Percentiles rank a stretch among this genome's conserved stretches.
phyloP scores from a whole-genome alignment of 176 grass and related monocot species.

The Microstegium vimineum region DNA sequence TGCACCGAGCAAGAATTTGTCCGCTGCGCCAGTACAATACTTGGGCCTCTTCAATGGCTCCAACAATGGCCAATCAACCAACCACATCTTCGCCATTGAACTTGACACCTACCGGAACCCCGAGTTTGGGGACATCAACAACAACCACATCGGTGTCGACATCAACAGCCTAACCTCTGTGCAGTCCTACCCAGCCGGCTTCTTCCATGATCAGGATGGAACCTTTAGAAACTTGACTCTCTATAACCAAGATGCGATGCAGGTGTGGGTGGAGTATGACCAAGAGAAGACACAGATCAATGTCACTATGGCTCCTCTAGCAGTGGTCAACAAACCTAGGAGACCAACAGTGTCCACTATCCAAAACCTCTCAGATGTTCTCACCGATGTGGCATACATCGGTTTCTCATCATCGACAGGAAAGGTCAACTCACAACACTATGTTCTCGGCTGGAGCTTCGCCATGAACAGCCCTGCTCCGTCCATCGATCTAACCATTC shows the following conservation, averaged over 20 bases:
- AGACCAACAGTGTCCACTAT: neutral
- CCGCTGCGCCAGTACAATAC: no score
- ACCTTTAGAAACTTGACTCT: constrained; percentile 9
- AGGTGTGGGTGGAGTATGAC: constrained; percentile 39
- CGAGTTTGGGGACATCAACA: no score
- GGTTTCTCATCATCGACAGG: constrained; percentile 32
- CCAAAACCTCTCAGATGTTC: constrained; percentile 19
- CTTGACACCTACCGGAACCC: no score
- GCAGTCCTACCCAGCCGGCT: neutral
- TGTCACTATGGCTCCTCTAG: constrained; percentile 20
- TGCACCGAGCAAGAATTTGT: neutral
- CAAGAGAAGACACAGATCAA: neutral
- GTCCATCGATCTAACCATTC: no score
- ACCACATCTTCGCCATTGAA: no score
- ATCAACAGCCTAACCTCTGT: no score
- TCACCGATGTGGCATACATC: constrained; percentile 13
- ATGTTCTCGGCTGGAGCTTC: no score
- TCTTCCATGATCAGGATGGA: neutral
- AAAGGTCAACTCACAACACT: neutral
- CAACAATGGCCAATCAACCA: no score
- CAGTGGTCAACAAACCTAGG: constrained; percentile 6
- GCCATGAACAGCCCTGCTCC: no score
- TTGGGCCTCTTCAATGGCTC: no score
- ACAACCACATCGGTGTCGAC: no score
- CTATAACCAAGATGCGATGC: constrained; percentile 13